Evolutionary conservation across 2,329 filamentous ascomycete genomes (phyloP).

Genomic region (Aureobasidium sp.): DNA sequence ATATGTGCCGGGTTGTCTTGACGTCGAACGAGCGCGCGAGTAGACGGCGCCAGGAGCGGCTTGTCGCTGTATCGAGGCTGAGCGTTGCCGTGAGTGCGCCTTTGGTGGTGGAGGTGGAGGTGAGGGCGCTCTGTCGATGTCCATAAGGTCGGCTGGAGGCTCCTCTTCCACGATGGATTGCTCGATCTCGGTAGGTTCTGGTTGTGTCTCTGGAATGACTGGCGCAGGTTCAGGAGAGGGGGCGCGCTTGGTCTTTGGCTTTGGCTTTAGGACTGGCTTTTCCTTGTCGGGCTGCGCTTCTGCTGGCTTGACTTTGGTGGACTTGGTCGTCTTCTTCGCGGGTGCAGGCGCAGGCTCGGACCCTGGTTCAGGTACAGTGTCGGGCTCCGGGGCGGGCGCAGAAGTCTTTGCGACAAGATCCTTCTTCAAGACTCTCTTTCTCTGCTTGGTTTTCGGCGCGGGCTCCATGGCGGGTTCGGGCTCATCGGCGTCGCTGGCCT

Average conservation of each 20-base stretch:
- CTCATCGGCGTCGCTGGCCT: constrained; percentile 32
- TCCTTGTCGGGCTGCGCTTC: constrained; percentile 9
- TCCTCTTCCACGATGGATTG: constrained; percentile 24
- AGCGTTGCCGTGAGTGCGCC: constrained; percentile 26
- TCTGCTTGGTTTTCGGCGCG: constrained; percentile 20
- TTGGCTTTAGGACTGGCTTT: not conserved
- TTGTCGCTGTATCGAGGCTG: constrained; percentile 21
- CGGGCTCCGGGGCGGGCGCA: not conserved
- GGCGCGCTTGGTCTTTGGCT: constrained; percentile 20
- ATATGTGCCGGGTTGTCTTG: constrained; percentile 24
- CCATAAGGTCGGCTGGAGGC: constrained; percentile 17
- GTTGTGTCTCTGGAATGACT: constrained; percentile 40
- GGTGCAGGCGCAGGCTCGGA: not conserved
- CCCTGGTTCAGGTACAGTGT: not conserved
- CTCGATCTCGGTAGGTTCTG: constrained; percentile 28
- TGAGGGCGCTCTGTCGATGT: constrained; percentile 21
- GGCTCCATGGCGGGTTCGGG: constrained; percentile 29
- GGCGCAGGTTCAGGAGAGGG: constrained; percentile 27
- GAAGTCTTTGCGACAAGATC: constrained; percentile 15
- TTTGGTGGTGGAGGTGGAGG: constrained; percentile 17
- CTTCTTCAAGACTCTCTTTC: constrained; percentile 16
- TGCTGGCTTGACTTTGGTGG: constrained; percentile 20
- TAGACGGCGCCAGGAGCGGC: constrained; percentile 15
- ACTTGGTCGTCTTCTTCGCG: constrained; percentile 16
- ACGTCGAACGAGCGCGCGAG: constrained; percentile 27